Evolutionary conservation across 2,329 filamentous ascomycete species (phyloP).

Genomic region (Ampelomyces quisqualis): DNA sequence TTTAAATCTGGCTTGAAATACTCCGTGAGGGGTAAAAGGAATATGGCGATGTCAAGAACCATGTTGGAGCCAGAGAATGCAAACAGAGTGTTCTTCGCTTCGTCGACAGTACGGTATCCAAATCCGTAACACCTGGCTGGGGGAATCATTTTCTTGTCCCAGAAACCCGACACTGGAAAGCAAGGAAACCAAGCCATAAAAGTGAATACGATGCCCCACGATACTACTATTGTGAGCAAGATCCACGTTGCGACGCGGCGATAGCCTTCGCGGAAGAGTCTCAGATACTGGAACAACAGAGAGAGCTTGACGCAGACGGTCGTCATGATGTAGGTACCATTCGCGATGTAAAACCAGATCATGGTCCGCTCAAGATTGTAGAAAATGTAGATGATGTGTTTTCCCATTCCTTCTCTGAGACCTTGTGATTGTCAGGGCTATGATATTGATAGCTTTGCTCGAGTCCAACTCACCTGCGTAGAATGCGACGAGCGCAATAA

Average conservation of each 20-base stretch:
- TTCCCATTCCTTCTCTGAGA: conserved; percentile 30
- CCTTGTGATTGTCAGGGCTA: conserved; percentile 17
- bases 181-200: conserved; percentile 37
- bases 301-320: conserved; percentile 39
- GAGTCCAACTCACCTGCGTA: conserved; percentile 17
- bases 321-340: conserved; percentile 30
- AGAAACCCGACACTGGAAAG: conserved; percentile 26
- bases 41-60: conserved; percentile 32
- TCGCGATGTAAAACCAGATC: conserved; percentile 29
- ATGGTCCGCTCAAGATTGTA: conserved; percentile 15
- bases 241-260: conserved; percentile 18
- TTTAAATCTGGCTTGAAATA: conserved; percentile 24
- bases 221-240: conserved; percentile 16
- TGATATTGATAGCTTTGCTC: not conserved
- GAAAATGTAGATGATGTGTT: conserved; percentile 27
- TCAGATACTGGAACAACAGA: conserved; percentile 38
- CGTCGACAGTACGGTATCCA: conserved; percentile 14
- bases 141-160: conserved; percentile 12
- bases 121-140: conserved; percentile 31
- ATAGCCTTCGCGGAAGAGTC: conserved; percentile 28
- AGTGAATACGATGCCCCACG: conserved; percentile 32
- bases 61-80: conserved; percentile 34
- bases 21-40: conserved; percentile 30
- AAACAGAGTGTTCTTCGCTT: conserved; percentile 21
- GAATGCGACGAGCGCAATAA: conserved; percentile 22